phyloP scores from a whole-genome alignment of 345 rosid species.

The Dipteronia sinensis region DNA sequence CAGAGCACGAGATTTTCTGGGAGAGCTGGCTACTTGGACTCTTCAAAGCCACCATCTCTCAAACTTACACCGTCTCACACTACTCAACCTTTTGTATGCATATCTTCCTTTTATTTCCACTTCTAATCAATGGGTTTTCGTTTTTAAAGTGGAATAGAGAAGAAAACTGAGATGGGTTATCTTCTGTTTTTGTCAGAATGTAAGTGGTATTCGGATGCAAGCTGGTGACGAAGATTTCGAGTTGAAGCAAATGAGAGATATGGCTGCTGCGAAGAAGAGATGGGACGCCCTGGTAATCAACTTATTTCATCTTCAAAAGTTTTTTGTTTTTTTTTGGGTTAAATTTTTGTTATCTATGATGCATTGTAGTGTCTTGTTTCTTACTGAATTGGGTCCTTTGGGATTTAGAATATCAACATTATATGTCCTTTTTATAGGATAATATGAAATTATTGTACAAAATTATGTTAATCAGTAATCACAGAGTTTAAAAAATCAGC shows the following conservation, averaged over 20 bases:
- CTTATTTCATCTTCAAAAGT: background rate
- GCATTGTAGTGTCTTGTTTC: background rate
- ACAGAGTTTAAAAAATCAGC: background rate
- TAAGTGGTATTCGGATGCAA: slow-evolving; percentile 53
- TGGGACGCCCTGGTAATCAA: slow-evolving; percentile 81
- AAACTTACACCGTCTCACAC: slow-evolving; percentile 17
- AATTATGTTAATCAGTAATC: background rate
- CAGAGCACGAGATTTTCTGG: slow-evolving; percentile 9
- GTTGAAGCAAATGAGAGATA: slow-evolving; percentile 85
- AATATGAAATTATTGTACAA: background rate
- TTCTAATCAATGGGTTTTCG: slow-evolving; percentile 9
- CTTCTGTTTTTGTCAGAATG: slow-evolving; percentile 33
- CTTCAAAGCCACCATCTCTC: slow-evolving; percentile 23
- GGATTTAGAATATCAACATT: background rate
- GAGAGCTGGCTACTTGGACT: slow-evolving; percentile 25
- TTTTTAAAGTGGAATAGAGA: background rate
- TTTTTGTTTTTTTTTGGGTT: background rate
- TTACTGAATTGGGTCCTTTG: background rate
- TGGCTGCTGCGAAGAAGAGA: slow-evolving; percentile 94
- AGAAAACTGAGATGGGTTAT: slow-evolving; percentile 5
- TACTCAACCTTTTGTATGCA: slow-evolving; percentile 31
- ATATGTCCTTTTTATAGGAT: background rate
- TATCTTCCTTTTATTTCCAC: slow-evolving; percentile 7
- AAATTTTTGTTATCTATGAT: background rate
- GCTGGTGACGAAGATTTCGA: slow-evolving; percentile 72